Base-by-base conservation (phyloP, 2,329 filamentous ascomycete species). In the Colletotrichum horii region DNA sequence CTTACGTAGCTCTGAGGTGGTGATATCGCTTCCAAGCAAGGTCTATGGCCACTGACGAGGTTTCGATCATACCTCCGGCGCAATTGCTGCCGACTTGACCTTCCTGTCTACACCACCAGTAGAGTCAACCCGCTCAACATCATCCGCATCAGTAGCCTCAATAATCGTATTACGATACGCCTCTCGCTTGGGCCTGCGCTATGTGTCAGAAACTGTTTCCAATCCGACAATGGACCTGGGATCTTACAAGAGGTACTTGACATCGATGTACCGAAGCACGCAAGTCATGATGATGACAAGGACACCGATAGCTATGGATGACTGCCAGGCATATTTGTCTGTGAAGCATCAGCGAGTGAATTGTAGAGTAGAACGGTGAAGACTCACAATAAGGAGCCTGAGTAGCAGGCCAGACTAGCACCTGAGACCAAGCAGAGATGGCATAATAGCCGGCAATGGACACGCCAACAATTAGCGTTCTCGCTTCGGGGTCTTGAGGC, bases 351-450 rank as follows among this genome's bases (percentile, higher is more conserved):
- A 77, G 64, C 43, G 24, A 70, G 61, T 16, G 12, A 26, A 48
- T 28, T 30, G 34, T 16, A 26, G 22, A 19, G 4, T 8, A 24
- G 12, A 16, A 15, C 36, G n/a, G 8, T 36, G 4, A 7, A 24
- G 14, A 79, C 84, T 78, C 80, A 83, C 86, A 90, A 65, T 86
- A 87, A 1, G 88, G 88, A 4, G 88, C 88, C 75, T 90, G 85
- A 2, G 82, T 83, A 2, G 88, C 88, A 5, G 88, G 88, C 88
- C 88, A 90, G 3, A 89, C 85, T 3, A 89, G 81, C 4, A 90
- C 87, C 70, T 89, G 88, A 8, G 85, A 87, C 88, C 88, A 90
- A 1, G 88, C 87, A 1, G 87, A 85, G 30, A 90, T 85, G 3
- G 87, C 86, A 77, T 90, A 90, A 72, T 89, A 88, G 0, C 84